Evolutionary conservation across 768 basidiomycete species (phyloP), one percentile per base, ranked within the genome.

Genomic region (Tubosaeta sp.): DNA sequence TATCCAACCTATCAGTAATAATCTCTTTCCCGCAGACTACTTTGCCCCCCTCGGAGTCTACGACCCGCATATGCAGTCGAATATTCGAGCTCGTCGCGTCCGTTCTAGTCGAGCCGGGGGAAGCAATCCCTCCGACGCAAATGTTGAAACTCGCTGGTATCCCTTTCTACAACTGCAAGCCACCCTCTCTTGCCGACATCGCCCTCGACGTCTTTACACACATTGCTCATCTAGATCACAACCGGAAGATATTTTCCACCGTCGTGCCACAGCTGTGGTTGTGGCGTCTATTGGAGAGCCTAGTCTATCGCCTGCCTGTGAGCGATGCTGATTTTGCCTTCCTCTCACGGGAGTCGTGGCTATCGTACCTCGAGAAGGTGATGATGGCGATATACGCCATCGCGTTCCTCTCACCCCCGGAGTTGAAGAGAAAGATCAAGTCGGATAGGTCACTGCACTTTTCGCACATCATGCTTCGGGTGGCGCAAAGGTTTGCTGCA

Each of bases 181-280:
- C 87, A 19, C 81, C 86, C 0, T 66, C 75, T 22, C 72, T 84
- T 32, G 75, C 82, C 8, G 90, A 94, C 58, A 70, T 81, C 29
- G 90, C 91, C n/a, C 74, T 97, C 46, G 90, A 95, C 53, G 82
- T 84, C 3, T 88, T 94, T 60, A 85, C 87, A n/a, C 81, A 83
- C 35, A 69, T 96, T 49, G 80, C 83, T 30, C 85, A 87, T 44
- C 69, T 74, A 16, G 95, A 98, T 68, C 70, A 73, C 29, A 95
- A 93, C 63, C 85, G 95, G 22, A 80, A 83, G 56, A 71, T 86
- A 27, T 73, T 96, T 44, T 76, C 85, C 16, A 71, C 76, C 35
- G 73, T 79, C 13, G 72, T 94, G 9, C 78, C 87, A 2, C 68
- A 76, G 44, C 59, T 69, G 5, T 79, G 80, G 58, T 65, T 93